These are phyloP conservation scores for Entomortierella lignicola DNA, from an alignment of 192 early-diverging fungal genomes.

Conservation along the genomic window DNA sequence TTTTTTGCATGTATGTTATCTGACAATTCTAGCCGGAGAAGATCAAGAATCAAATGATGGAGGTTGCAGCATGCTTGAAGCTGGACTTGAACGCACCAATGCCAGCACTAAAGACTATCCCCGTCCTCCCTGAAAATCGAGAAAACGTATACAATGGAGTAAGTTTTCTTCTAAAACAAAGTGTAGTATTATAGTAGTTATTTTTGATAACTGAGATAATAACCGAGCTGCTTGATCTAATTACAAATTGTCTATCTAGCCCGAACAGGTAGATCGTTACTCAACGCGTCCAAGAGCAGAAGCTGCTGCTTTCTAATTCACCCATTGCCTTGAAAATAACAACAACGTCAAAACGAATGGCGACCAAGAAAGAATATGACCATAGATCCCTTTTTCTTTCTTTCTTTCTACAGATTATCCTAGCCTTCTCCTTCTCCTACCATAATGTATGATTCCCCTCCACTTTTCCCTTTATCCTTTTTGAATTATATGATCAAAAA, in stretches of 20 bases:
- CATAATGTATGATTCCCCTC: neutral
- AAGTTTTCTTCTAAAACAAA: neutral
- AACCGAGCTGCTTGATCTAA: too few species aligned
- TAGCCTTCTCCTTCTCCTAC: neutral
- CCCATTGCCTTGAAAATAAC: too few species aligned
- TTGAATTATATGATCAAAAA: neutral
- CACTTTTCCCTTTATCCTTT: neutral
- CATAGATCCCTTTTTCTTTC: too few species aligned
- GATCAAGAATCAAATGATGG: slow-evolving; percentile 53
- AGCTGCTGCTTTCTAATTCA: neutral
- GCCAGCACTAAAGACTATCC: slow-evolving; percentile 47
- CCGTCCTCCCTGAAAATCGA: slow-evolving; percentile 34
- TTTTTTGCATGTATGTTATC: too few species aligned
- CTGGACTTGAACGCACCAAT: slow-evolving; percentile 47
- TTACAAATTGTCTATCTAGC: neutral
- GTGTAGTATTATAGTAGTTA: too few species aligned
- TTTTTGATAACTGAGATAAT: too few species aligned
- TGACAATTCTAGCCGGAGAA: slow-evolving; percentile 27
- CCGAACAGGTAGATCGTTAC: neutral
- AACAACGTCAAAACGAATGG: too few species aligned
- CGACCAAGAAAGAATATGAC: too few species aligned
- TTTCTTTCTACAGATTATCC: neutral
- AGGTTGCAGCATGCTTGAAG: slow-evolving; percentile 47
- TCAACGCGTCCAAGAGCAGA: neutral
- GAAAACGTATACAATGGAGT: slow-evolving; percentile 18